These are phyloP conservation scores for Tricholoma furcatifolium DNA, from an alignment of 768 basidiomycete genomes.

Conservation along the genomic window DNA sequence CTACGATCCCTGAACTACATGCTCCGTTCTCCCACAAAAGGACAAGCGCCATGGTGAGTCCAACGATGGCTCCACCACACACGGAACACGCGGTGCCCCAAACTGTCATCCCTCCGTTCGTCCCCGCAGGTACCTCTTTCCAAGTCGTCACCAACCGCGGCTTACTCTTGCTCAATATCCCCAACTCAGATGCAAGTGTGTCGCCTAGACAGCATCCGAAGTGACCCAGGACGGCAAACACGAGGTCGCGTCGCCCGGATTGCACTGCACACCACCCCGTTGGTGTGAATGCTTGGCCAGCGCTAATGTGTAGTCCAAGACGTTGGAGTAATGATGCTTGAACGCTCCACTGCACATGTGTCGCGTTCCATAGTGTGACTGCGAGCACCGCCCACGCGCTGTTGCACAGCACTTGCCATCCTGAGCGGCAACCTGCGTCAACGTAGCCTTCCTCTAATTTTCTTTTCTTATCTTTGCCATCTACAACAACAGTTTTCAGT, in stretches of 20 bases:
- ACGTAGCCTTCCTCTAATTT: slow-evolving; percentile 78
- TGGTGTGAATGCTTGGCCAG: slow-evolving; percentile 31
- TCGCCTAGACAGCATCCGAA: slow-evolving; percentile 90
- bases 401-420: slow-evolving; percentile 83
- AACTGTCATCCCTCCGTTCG: slow-evolving; percentile 83
- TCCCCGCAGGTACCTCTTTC: slow-evolving; percentile 77
- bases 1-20: slow-evolving; percentile 46
- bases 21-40: slow-evolving; percentile 61
- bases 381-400: slow-evolving; percentile 64
- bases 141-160: slow-evolving; percentile 82
- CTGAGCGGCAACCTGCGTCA: slow-evolving; percentile 68
- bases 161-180: slow-evolving; percentile 70
- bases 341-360: slow-evolving; percentile 44
- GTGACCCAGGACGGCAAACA: slow-evolving; percentile 75
- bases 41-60: slow-evolving; percentile 52
- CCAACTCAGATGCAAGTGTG: slow-evolving; percentile 91
- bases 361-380: slow-evolving; percentile 60
- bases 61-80: slow-evolving; percentile 72
- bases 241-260: slow-evolving; percentile 53
- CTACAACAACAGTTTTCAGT: slow-evolving; percentile 26
- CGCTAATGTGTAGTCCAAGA: slow-evolving; percentile 23
- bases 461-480: slow-evolving; percentile 74
- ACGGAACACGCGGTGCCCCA: slow-evolving; percentile 75
- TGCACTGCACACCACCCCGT: slow-evolving; percentile 64
- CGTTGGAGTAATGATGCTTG: slow-evolving; percentile 30